Evolutionary conservation across 2,329 filamentous ascomycete species (phyloP).

Genomic region (Alternaria conjuncta): DNA sequence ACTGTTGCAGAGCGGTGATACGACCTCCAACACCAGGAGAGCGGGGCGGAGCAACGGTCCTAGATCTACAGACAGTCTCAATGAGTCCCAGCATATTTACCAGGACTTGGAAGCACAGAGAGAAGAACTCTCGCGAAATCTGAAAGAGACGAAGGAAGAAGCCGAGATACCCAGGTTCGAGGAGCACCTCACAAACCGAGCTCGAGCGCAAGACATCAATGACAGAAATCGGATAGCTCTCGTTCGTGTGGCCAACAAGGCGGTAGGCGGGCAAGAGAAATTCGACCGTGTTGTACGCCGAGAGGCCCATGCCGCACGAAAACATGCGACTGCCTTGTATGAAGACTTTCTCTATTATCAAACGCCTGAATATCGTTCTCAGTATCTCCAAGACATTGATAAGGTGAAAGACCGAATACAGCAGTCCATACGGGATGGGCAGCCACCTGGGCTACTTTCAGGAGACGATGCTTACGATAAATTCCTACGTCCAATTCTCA

Average conservation of each 20-base stretch:
- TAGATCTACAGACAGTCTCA: not conserved
- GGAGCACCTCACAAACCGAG: not conserved
- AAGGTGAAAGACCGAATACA: not conserved
- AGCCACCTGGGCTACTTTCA: not conserved
- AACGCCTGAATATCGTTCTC: not conserved
- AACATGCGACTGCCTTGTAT: not conserved
- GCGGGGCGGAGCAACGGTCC: too few species aligned
- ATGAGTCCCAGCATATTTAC: not conserved
- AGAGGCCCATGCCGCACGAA: not conserved
- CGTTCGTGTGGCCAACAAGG: not conserved
- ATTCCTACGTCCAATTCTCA: not conserved
- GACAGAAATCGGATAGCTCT: not conserved
- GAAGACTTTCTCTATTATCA: not conserved
- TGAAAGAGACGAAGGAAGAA: not conserved
- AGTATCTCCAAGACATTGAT: not conserved
- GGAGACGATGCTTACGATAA: not conserved
- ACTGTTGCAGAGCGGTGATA: not conserved
- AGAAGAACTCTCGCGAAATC: not conserved
- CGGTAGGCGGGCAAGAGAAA: not conserved
- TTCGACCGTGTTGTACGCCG: not conserved
- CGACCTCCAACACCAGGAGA: too few species aligned
- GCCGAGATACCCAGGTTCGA: not conserved
- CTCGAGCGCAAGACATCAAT: not conserved
- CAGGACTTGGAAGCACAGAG: not conserved
- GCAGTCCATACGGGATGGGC: not conserved